Base-by-base conservation (phyloP, 192 early-diverging fungal genomes). In the Chytriomyces sp. region DNA sequence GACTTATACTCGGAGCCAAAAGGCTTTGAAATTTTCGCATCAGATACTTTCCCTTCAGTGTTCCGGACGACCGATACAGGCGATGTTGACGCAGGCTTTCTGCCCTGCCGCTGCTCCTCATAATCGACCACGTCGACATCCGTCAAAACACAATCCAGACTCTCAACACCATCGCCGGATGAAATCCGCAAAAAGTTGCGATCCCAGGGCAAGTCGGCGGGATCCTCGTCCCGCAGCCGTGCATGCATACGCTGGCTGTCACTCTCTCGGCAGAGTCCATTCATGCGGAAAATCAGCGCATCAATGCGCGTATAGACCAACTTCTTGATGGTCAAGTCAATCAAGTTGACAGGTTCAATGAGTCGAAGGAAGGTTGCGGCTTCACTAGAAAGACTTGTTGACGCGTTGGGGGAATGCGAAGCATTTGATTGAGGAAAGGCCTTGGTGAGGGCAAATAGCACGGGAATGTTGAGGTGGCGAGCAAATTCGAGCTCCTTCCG, bases 401-500 rank as follows among this genome's bases (percentile, higher is more conserved):
- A 37, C 12, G 39, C 14, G 14, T 8, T 19, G 8, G 17, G 56
- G 8, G 56, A 58, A 58, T 30, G 56, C 8, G 41, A n/a, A 44
- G 41, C 10, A 44, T 44, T n/a, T n/a, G n/a, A n/a, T n/a, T n/a
- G n/a, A 26, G 56, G 8, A 14, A 39, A 19, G 12, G 60, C 32
- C 10, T 31, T 34, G n/a, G 28, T 14, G 31, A 52, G 22, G n/a
- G 49, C 63, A 32, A 49, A 65, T 19, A 49, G n/a, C 28, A 65
- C 30, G 22, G 63, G 63, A 25, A 65, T 40, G 26, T 49, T 17
- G 26, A 65, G 49, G 31, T 14, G 4, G 17, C 34, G 22, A 6
- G 63, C 63, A 28, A 22, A 65, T 65, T 41, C 63, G n/a, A 65
- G 26, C 52, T 65, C 63, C 31, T 65, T 65, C 7, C n/a, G 63